Percentiles rank a stretch among this genome's conserved stretches.
Evolutionary conservation across 306 rosid species (phyloP).

Genomic region (Cucurbita ficifolia): DNA sequence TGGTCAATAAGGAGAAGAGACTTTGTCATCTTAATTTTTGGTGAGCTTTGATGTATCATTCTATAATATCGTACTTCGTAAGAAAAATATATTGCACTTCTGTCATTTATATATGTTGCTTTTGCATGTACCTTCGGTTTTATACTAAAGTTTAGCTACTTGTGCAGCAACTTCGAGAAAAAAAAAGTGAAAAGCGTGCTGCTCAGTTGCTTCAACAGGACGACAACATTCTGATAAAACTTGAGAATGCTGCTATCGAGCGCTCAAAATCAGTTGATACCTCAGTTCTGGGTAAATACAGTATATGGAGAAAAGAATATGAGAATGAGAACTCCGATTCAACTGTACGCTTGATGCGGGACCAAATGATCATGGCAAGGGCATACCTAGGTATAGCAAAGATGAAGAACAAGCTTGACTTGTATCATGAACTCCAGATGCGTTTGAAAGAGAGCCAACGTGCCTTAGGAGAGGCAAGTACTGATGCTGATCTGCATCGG

Average conservation of each 20-base stretch:
- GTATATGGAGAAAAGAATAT: slow-evolving; percentile 89
- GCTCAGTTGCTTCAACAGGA: slow-evolving; percentile 51
- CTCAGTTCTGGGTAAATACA: slow-evolving; percentile 81
- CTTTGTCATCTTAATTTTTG: not conserved
- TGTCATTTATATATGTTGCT: not conserved
- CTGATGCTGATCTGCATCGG: slow-evolving; percentile 61
- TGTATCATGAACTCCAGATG: slow-evolving; percentile 48
- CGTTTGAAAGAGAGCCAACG: slow-evolving; percentile 62
- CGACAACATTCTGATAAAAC: slow-evolving; percentile 43
- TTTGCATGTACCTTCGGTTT: not conserved
- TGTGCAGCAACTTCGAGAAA: slow-evolving; percentile 64
- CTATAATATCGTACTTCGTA: not conserved
- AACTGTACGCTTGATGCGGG: slow-evolving; percentile 79
- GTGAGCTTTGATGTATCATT: not conserved
- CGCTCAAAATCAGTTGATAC: slow-evolving; percentile 85
- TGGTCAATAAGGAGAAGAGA: not conserved
- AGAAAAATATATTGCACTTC: not conserved
- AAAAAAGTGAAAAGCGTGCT: slow-evolving; percentile 56
- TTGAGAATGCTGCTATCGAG: slow-evolving; percentile 80
- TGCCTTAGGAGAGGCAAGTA: slow-evolving; percentile 61
- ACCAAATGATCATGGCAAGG: slow-evolving; percentile 87
- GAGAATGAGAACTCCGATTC: slow-evolving; percentile 77
- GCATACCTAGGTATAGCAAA: slow-evolving; percentile 74
- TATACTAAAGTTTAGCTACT: slow-evolving; percentile 3
- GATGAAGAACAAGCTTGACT: slow-evolving; percentile 51